Percentiles rank a stretch among this genome's conserved stretches.
Evolutionary conservation across 805 yeast genomes (phyloP).

Genomic region (Lachancea lanzarotensis): DNA sequence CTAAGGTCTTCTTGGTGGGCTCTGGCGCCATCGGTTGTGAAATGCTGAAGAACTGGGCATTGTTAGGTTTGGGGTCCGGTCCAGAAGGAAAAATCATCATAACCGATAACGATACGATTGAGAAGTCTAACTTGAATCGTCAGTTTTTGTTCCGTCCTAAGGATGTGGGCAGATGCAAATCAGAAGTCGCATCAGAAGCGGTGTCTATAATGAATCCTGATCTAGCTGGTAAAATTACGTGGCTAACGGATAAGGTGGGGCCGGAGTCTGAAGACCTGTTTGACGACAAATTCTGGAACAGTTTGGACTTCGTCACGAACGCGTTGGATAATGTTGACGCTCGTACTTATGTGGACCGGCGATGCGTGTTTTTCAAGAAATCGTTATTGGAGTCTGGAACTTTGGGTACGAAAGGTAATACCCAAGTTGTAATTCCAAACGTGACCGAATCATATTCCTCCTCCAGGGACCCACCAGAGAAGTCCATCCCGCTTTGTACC

Average conservation of each 20-base stretch:
- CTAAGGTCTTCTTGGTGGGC: constrained; percentile 86
- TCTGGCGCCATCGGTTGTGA: constrained; percentile 99
- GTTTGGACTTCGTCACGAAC: constrained; percentile 84
- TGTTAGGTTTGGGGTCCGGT: constrained; percentile 92
- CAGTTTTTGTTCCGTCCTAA: constrained; percentile 92
- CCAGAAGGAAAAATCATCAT: constrained; percentile 76
- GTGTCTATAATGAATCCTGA: constrained; percentile 83
- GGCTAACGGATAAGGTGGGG: constrained; percentile 84
- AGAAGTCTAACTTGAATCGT: constrained; percentile 91
- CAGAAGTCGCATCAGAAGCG: constrained; percentile 85
- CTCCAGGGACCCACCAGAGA: constrained; percentile 97
- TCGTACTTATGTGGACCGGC: constrained; percentile 93
- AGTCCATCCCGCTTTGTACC: constrained; percentile 94
- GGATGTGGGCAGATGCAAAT: constrained; percentile 88
- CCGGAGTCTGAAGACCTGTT: constrained; percentile 85
- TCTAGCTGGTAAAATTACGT: constrained; percentile 65
- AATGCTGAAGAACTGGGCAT: constrained; percentile 96
- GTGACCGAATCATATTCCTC: constrained; percentile 94
- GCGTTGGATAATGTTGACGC: constrained; percentile 98
- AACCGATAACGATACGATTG: constrained; percentile 93
- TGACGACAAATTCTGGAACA: constrained; percentile 77
- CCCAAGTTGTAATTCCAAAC: constrained; percentile 91
- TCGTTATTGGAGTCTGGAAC: constrained; percentile 95
- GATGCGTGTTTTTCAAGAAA: constrained; percentile 88
- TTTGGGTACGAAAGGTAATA: constrained; percentile 96